phyloP scores from a whole-genome alignment of 306 rosid species.

The Alnus glutinosa region DNA sequence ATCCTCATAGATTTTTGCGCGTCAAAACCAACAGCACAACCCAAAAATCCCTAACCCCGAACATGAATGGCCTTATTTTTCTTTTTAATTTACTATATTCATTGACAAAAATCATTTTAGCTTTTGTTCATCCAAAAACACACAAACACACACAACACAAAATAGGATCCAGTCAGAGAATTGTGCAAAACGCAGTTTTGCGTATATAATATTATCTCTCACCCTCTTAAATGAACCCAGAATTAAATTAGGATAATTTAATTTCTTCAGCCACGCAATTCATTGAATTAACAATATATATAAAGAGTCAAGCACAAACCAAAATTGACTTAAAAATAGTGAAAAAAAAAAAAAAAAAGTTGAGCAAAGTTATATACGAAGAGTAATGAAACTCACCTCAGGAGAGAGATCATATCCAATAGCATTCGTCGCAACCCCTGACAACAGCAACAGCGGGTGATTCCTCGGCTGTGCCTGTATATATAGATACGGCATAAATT shows the following conservation, averaged over 20 bases:
- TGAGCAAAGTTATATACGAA: background rate
- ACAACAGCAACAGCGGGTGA: conserved; percentile 78
- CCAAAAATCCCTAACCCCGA: background rate
- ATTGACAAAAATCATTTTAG: too few relatives aligned
- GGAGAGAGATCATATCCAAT: conserved; percentile 91
- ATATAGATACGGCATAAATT: background rate
- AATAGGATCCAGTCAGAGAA: too few relatives aligned
- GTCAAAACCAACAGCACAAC: background rate
- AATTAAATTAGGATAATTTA: too few relatives aligned
- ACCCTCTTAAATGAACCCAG: too few relatives aligned
- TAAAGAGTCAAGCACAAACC: too few relatives aligned
- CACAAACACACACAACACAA: too few relatives aligned
- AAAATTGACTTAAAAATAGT: background rate
- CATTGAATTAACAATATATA: too few relatives aligned
- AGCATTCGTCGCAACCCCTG: conserved; percentile 88
- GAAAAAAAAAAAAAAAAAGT: background rate
- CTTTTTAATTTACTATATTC: too few relatives aligned
- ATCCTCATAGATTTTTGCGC: background rate
- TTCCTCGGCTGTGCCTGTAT: conserved; percentile 66
- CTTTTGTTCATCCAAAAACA: too few relatives aligned
- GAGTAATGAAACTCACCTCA: conserved; percentile 42
- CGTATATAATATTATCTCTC: too few relatives aligned
- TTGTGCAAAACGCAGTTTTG: too few relatives aligned
- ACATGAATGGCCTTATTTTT: background rate
- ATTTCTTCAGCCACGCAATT: too few relatives aligned